These are phyloP conservation scores for Dothistroma pini DNA, from an alignment of 2,329 filamentous ascomycete genomes.

Conservation along the genomic window DNA sequence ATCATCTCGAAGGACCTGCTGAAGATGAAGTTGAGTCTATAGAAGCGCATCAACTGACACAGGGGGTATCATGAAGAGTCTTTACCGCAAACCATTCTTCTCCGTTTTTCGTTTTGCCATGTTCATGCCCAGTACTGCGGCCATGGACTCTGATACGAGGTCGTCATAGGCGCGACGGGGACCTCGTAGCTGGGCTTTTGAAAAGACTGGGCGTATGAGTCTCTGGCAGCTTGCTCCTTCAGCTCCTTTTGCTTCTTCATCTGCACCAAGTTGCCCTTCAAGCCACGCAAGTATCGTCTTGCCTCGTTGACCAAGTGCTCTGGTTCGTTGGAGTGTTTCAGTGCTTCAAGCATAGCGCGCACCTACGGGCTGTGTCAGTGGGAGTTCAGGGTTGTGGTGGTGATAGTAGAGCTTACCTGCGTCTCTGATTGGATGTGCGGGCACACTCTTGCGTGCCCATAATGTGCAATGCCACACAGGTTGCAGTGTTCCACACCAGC, in stretches of 20 bases:
- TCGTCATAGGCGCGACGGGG: not conserved
- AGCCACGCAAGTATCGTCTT: slow-evolving; percentile 54
- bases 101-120: not conserved
- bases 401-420: slow-evolving; percentile 24
- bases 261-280: slow-evolving; percentile 55
- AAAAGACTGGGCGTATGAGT: slow-evolving; percentile 15
- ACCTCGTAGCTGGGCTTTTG: slow-evolving; percentile 7
- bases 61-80: slow-evolving; percentile 3
- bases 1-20: slow-evolving; percentile 36
- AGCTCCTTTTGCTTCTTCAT: slow-evolving; percentile 46
- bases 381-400: not conserved
- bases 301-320: slow-evolving; percentile 52
- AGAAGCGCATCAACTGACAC: not conserved
- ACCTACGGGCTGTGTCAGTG: slow-evolving; percentile 46
- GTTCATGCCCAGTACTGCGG: not conserved
- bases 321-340: slow-evolving; percentile 58
- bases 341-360: slow-evolving; percentile 58
- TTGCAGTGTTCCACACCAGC: slow-evolving; percentile 60
- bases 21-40: slow-evolving; percentile 32
- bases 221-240: slow-evolving; percentile 22
- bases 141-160: not conserved
- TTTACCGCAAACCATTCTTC: not conserved
- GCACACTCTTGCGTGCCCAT: slow-evolving; percentile 54
- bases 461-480: slow-evolving; percentile 62
- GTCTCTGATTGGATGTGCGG: slow-evolving; percentile 60